These are phyloP conservation scores for Carallia brachiata DNA, from an alignment of 345 rosid species.

Conservation along the genomic window DNA sequence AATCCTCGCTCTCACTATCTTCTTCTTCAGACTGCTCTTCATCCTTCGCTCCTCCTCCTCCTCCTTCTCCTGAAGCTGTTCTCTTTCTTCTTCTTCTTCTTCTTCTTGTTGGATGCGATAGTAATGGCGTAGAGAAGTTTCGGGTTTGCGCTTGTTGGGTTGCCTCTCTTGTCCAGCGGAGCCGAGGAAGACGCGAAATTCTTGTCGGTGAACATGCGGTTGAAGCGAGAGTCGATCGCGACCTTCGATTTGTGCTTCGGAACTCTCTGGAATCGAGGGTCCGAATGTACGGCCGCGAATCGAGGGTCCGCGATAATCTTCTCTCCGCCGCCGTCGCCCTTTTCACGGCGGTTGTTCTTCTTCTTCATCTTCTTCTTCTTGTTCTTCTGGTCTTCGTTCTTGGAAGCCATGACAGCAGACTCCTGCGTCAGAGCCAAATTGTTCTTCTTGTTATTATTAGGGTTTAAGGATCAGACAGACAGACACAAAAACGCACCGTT, in stretches of 20 bases:
- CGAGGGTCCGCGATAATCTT: conserved; percentile 59
- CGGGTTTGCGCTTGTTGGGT: conserved; percentile 37
- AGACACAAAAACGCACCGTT: too few relatives aligned
- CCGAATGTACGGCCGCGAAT: conserved; percentile 64
- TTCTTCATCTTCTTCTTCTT: conserved; percentile 16
- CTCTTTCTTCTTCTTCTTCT: background rate
- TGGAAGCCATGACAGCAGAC: conserved; percentile 14
- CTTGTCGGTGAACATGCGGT: conserved; percentile 54
- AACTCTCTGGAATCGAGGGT: conserved; percentile 81
- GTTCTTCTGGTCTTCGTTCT: conserved; percentile 3
- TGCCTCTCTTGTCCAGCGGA: conserved; percentile 77
- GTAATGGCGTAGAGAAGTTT: conserved; percentile 54
- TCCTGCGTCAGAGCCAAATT: too few relatives aligned
- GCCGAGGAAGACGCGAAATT: conserved; percentile 53
- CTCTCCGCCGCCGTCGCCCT: conserved; percentile 14
- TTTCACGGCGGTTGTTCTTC: conserved; percentile 8
- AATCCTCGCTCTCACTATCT: conserved; percentile 33
- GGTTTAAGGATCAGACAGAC: background rate
- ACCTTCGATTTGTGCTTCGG: conserved; percentile 66
- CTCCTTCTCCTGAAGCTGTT: background rate
- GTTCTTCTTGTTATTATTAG: background rate
- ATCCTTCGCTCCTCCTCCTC: background rate
- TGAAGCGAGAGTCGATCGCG: conserved; percentile 70
- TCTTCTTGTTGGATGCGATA: conserved; percentile 51
- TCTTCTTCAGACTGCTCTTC: conserved; percentile 21